Conservation (phyloP, 1,284 basidiomycete genomes). For the Cryptococcus hybrid region DNA sequence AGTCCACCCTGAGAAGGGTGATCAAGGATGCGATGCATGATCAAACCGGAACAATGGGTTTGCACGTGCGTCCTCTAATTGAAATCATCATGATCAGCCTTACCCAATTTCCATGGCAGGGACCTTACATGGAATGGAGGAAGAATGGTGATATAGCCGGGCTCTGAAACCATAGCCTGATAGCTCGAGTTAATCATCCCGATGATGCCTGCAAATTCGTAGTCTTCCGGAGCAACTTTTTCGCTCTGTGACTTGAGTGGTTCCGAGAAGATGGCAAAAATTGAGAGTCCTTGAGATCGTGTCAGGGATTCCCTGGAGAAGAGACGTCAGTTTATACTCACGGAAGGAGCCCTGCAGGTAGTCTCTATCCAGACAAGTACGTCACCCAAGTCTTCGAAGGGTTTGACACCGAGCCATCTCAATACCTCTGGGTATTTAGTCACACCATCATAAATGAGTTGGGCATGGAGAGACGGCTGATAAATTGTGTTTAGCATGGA, state of each 20-base stretch:
- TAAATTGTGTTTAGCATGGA: not conserved
- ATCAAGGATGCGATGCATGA: constrained; percentile 41
- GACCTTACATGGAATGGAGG: constrained; percentile 33
- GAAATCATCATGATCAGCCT: not conserved
- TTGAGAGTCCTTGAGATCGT: constrained; percentile 15
- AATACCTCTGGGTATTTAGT: constrained; percentile 24
- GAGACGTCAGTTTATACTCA: constrained; percentile 3
- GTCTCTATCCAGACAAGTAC: constrained; percentile 29
- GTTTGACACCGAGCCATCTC: constrained; percentile 21
- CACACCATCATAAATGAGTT: constrained; percentile 27
- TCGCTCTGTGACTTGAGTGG: constrained; percentile 16
- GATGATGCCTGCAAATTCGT: constrained; percentile 37
- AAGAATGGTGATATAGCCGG: constrained; percentile 40
- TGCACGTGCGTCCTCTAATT: constrained; percentile 39
- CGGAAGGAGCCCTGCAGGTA: constrained; percentile 19
- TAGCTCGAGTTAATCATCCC: constrained; percentile 28
- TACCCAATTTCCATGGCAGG: not conserved
- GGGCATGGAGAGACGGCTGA: constrained; percentile 35
- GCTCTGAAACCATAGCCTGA: constrained; percentile 32
- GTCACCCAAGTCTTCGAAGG: constrained; percentile 25
- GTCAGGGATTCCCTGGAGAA: not conserved
- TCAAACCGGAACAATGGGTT: constrained; percentile 37
- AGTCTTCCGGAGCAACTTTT: constrained; percentile 24
- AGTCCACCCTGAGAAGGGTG: constrained; percentile 30
- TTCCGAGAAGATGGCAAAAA: constrained; percentile 37